Conservation (phyloP, 306 rosid genomes). For the barrel medic (Medicago truncatula) region DNA sequence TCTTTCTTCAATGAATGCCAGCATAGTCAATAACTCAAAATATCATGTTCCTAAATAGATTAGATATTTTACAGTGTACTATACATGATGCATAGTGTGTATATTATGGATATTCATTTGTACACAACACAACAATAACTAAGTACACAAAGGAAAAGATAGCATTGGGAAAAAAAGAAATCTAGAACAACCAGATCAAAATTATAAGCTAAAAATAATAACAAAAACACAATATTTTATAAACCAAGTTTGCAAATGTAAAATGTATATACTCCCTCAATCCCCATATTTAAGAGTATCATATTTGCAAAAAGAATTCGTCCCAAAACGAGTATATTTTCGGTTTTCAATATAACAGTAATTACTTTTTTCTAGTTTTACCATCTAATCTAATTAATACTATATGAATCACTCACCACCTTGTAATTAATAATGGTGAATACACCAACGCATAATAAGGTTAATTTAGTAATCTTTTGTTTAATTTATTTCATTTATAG, state of each 20-base stretch:
- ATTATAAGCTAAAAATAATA: background rate
- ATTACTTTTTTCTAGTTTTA: background rate
- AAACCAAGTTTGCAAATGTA: conserved; percentile 7
- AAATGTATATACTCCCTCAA: conserved; percentile 9
- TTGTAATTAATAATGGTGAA: background rate
- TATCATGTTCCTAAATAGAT: conserved; percentile 16
- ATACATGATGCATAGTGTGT: background rate
- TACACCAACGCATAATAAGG: background rate
- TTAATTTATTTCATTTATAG: background rate
- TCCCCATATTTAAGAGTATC: background rate
- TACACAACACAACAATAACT: conserved; percentile 8
- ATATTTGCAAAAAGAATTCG: background rate
- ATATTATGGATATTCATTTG: conserved; percentile 28
- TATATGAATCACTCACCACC: background rate
- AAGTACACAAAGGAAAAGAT: conserved; percentile 12
- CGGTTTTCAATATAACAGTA: background rate
- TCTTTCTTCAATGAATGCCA: conserved; percentile 32
- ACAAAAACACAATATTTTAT: conserved; percentile 9
- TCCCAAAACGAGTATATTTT: background rate
- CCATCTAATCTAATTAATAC: background rate
- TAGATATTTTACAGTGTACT: conserved; percentile 18
- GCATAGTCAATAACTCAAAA: conserved; percentile 28
- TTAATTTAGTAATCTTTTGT: background rate
- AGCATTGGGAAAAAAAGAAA: background rate
- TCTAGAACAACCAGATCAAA: conserved; percentile 9